phyloP scores from a whole-genome alignment of 257 asterid genomes.

The Nicotiana tabacum region DNA sequence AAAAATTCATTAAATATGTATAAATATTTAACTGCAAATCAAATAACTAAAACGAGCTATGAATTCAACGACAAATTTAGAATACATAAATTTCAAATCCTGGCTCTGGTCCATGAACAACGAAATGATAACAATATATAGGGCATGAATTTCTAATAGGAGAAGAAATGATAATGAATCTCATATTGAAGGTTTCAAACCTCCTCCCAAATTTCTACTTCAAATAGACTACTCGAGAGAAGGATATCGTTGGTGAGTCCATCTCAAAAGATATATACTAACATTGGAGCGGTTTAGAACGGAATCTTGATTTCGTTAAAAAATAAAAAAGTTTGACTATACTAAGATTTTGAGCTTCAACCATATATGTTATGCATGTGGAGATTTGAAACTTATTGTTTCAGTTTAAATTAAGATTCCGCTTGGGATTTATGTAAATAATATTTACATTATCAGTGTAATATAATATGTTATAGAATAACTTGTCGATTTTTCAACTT shows the following conservation, averaged over 20 bases:
- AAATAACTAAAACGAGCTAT: too few species aligned
- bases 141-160: not conserved
- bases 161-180: not conserved
- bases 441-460: too few species aligned
- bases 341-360: not conserved
- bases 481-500: too few species aligned
- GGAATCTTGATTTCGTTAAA: conserved; percentile 14
- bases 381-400: not conserved
- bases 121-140: too few species aligned
- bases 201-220: not conserved
- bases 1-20: too few species aligned
- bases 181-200: not conserved
- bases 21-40: too few species aligned
- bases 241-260: conserved; percentile 25
- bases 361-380: not conserved
- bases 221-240: conserved; percentile 16
- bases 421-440: too few species aligned
- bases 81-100: too few species aligned
- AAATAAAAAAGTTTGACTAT: not conserved
- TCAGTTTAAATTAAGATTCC: not conserved
- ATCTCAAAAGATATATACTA: conserved; percentile 9
- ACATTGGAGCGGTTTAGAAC: conserved; percentile 11
- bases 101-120: too few species aligned
- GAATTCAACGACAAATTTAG: too few species aligned
- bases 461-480: too few species aligned